phyloP scores from a whole-genome alignment of 305 asterid species.

The Fraxinus latifolia region DNA sequence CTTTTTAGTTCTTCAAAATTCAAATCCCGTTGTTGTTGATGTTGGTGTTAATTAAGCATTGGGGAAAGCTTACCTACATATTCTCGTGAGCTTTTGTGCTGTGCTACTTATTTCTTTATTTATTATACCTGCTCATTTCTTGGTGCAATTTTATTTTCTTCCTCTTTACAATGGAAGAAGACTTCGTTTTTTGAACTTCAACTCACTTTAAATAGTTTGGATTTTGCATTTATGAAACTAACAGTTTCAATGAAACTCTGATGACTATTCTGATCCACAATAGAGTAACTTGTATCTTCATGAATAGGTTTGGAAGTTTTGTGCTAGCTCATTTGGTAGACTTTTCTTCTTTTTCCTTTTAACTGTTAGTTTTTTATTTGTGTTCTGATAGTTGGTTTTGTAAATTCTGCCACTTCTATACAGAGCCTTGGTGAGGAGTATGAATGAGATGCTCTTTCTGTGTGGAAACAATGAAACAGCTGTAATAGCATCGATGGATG shows the following conservation, averaged over 20 bases:
- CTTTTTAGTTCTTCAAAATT: neutral
- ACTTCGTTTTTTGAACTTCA: neutral
- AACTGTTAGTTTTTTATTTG: slow-evolving; percentile 2
- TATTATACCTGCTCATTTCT: neutral
- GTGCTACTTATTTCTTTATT: neutral
- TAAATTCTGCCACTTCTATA: slow-evolving; percentile 21
- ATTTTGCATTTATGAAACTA: neutral
- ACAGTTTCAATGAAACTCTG: neutral
- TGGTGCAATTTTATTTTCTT: neutral
- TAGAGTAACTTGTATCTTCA: neutral
- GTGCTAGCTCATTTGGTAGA: neutral
- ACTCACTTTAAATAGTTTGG: neutral
- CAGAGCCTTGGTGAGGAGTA: slow-evolving; percentile 87
- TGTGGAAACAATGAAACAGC: slow-evolving; percentile 72
- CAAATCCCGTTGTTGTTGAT: neutral
- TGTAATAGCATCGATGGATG: slow-evolving; percentile 58
- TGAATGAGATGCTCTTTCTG: slow-evolving; percentile 83
- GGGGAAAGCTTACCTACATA: neutral
- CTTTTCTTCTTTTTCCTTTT: slow-evolving; percentile 2
- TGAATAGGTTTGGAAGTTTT: neutral
- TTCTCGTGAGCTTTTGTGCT: neutral
- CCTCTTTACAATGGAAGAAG: neutral
- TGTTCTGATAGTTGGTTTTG: slow-evolving; percentile 11
- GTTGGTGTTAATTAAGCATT: neutral
- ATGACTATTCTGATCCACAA: neutral